A percentile compares a stretch with the other conserved stretches of the same genome.
These are phyloP conservation scores for Coffea humblotiana DNA, from an alignment of 305 asterid species.

Conservation along the genomic window DNA sequence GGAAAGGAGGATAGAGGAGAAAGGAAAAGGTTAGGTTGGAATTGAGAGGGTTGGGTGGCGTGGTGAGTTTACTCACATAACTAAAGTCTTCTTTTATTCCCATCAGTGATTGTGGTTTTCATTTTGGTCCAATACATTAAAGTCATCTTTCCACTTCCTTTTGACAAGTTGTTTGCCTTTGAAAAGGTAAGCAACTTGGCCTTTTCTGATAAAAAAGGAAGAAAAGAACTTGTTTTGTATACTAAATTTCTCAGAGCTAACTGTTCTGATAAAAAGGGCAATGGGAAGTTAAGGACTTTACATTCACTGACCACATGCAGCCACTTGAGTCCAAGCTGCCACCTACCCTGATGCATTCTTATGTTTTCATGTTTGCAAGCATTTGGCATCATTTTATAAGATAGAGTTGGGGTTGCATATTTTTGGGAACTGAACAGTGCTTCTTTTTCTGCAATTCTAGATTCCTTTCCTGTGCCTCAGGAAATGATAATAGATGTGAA, in stretches of 20 bases:
- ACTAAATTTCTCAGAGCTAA: neutral
- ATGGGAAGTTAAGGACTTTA: constrained; percentile 1
- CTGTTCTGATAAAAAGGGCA: neutral
- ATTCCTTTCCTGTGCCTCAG: neutral
- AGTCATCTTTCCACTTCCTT: constrained; percentile 16
- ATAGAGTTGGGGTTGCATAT: neutral
- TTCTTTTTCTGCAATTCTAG: neutral
- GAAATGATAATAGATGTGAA: neutral
- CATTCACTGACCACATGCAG: neutral
- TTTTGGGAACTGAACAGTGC: neutral
- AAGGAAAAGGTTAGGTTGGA: neutral
- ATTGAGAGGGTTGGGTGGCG: neutral
- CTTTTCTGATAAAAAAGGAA: neutral
- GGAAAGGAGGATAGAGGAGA: neutral
- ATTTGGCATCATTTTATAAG: neutral
- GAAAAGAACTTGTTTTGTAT: neutral
- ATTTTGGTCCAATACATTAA: constrained; percentile 4
- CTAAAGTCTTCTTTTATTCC: neutral
- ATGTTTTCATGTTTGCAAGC: neutral
- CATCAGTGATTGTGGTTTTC: constrained; percentile 5
- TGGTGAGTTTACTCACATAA: neutral
- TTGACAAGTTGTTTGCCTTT: constrained; percentile 16
- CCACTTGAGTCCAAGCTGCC: neutral
- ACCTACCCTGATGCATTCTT: neutral
- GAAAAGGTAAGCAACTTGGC: constrained; percentile 23